Evolutionary conservation across 139 green algal species (phyloP).

Genomic region (Gonium pectorale): DNA sequence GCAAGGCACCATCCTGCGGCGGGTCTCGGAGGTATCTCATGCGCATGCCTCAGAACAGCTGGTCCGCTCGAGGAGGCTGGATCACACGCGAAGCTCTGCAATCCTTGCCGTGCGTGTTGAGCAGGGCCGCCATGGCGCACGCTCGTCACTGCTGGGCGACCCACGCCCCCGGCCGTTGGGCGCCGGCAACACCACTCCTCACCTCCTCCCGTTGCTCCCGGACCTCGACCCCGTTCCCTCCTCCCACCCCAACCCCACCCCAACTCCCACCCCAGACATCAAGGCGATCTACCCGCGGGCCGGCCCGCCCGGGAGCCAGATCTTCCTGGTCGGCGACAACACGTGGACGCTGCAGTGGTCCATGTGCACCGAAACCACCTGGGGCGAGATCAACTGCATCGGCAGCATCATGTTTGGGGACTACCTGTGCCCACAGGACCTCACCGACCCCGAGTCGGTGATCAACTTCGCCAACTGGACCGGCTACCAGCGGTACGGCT

Average conservation of each 20-base stretch:
- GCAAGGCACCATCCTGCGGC: too few species aligned
- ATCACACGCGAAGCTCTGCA: too few species aligned
- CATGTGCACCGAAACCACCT: neutral
- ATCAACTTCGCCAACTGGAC: neutral
- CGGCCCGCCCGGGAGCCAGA: neutral
- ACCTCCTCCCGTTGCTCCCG: neutral
- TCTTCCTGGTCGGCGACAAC: neutral
- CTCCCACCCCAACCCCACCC: neutral
- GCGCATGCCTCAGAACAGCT: too few species aligned
- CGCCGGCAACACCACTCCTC: neutral
- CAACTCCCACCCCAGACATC: conserved; percentile 4
- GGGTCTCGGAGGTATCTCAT: too few species aligned
- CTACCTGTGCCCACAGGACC: conserved; percentile 21
- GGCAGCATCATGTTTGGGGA: conserved; percentile 26
- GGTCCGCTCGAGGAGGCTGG: too few species aligned
- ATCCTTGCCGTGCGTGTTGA: neutral
- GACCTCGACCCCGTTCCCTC: neutral
- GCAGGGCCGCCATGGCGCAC: neutral
- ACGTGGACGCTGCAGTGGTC: neutral
- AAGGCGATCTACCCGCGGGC: neutral
- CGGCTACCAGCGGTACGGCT: neutral
- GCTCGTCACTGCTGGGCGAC: neutral
- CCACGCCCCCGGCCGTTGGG: too few species aligned
- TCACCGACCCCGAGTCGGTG: neutral
- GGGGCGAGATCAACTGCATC: conserved; percentile 13